phyloP scores from a whole-genome alignment of 805 yeast genomes.

The Candida krabiensis region DNA sequence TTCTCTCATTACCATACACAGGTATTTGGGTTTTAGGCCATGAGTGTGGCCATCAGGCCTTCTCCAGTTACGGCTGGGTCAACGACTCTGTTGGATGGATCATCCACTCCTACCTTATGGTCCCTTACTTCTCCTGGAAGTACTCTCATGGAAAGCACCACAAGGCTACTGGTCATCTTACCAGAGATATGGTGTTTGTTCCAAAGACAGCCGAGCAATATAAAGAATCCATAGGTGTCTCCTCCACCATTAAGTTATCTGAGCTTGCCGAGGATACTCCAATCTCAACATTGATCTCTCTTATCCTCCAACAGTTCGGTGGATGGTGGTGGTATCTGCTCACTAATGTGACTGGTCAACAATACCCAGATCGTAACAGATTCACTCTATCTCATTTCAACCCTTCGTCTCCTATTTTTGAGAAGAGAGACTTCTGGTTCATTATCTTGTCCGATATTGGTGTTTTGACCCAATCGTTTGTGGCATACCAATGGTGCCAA shows the following conservation, averaged over 20 bases:
- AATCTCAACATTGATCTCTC: slow-evolving; percentile 52
- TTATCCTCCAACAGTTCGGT: slow-evolving; percentile 69
- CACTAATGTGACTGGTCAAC: slow-evolving; percentile 77
- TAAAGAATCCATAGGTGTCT: slow-evolving; percentile 29
- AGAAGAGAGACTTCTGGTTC: slow-evolving; percentile 68
- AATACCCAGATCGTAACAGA: slow-evolving; percentile 44
- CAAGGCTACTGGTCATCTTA: slow-evolving; percentile 82
- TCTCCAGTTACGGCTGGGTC: slow-evolving; percentile 67
- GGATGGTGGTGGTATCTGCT: slow-evolving; percentile 73
- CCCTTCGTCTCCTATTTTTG: slow-evolving; percentile 75
- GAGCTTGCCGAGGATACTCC: slow-evolving; percentile 79
- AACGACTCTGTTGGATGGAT: slow-evolving; percentile 85
- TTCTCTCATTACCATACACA: slow-evolving; percentile 67
- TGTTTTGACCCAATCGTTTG: slow-evolving; percentile 48
- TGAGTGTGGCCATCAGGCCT: slow-evolving; percentile 91
- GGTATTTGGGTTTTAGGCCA: slow-evolving; percentile 88
- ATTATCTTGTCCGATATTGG: slow-evolving; percentile 76
- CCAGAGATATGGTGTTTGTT: slow-evolving; percentile 82
- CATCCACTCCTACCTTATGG: slow-evolving; percentile 73
- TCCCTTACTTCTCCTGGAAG: slow-evolving; percentile 89
- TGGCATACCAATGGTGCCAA: slow-evolving; percentile 60
- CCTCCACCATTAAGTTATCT: slow-evolving; percentile 33
- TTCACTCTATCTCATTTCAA: slow-evolving; percentile 65
- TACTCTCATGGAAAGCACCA: slow-evolving; percentile 84
- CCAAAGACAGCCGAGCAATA: slow-evolving; percentile 67